Evolutionary conservation across 768 basidiomycete species (phyloP), one percentile per base, ranked within the genome.

Genomic region (Baorangia bicolor): DNA sequence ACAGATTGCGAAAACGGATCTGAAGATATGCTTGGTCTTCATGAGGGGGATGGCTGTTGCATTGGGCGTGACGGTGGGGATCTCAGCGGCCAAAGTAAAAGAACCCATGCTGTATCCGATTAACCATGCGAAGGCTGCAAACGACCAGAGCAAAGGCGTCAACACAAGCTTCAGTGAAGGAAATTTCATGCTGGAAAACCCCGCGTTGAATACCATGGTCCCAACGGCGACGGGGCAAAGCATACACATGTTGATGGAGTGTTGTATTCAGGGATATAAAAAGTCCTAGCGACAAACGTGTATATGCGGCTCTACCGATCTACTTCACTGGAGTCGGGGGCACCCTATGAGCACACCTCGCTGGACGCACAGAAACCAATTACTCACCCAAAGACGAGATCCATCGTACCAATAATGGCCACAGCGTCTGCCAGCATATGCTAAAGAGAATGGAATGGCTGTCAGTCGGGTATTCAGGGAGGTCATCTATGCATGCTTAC

Each of bases 351-450:
- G 53, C 5, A 40, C n/a, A 41, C 10, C 1, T 14, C 18, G 11
- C 12, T 8, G 11, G 13, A 37, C 3, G 5, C 0, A 16, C 14
- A 21, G 2, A 42, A 42, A 30, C 4, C 0, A 21, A 25, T 14
- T 13, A 86, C 92, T 65, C 80, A 92, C 85, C 94, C 94, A 69
- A 97, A 96, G 68, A 97, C 94, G 60, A 96, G 83, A 79, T 97
- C 93, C 95, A 97, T 95, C 43, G 96, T 98, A 64, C 97, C 97
- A 69, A 98, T 97, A 69, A 99, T 90, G 45, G 96, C 87, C 47
- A 99, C 96, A 40, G 90, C 94, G 66, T 98, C 96, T 6, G 94
- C 92, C 56, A 97, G 78, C 84, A 90, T 88, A 74, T 93, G 92
- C 87, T 93, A 21, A 38, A 70, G 41, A 65, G 86, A 70, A 41